Evolutionary conservation across 441 rosid genomes (phyloP), one percentile per base, ranked within the genome.

Genomic region (Corymbia calophylla): DNA sequence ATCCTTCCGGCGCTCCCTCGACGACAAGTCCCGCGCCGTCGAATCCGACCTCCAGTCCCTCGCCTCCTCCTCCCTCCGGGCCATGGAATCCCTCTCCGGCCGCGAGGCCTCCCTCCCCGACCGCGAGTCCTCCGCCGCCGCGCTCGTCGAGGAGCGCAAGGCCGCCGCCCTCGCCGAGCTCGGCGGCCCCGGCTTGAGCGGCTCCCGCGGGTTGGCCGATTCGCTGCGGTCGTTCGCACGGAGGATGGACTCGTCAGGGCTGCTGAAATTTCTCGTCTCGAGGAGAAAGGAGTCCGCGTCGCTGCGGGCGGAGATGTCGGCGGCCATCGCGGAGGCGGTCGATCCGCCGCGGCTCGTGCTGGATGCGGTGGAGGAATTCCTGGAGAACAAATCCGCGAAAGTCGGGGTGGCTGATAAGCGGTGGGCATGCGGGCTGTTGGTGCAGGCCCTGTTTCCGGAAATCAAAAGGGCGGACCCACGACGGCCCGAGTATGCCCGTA

Each of bases 351-450:
- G 89, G 90, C 87, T 95, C 90, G 92, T 93, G 56, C 89, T 94
- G 55, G 95, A 95, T n/a, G 95, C 96, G 11, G 92, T 95, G 89
- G 96, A 95, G 55, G 95, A 95, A 90, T 94, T 93, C 60, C 89
- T 93, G 49, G 89, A 90, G 56, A 90, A 89, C 84, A 95, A 95
- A 88, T 87, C 87, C 32, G 92, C 87, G 86, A 92, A 89, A 85
- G 91, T 91, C 39, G 95, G 97, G 53, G 92, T 93, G 51, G 92
- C 95, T 19, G 97, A 94, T 84, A 95, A 93, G 91, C 91, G 97
- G 90, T 95, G 97, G 97, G 96, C 95, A 0, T 93, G 95, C 23
- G 95, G 94, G 68, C 88, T 93, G 90, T 85, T 94, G 91, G 94
- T 95, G 88, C 97, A 95, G 88, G 96, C 93, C 44, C 89, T 93